Evolutionary conservation across 306 rosid species (phyloP), one percentile per base, ranked within the genome.

Genomic region (Dryas drummondii): DNA sequence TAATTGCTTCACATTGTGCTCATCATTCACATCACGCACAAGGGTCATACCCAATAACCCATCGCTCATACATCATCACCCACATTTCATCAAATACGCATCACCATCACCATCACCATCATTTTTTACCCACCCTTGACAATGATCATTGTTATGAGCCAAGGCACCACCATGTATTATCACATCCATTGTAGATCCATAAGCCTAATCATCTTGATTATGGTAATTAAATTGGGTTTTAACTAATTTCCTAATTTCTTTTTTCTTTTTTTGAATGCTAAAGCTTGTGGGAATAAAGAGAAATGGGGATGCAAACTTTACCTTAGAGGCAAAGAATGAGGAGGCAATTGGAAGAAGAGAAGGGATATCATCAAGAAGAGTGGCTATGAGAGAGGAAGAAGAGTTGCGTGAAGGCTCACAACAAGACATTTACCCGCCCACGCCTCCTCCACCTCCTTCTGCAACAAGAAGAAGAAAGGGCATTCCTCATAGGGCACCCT

Each of bases 401-500:
- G 91, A 81, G 80, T 88, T 87, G 93, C 89, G 88, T 84, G 97
- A 88, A 88, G 89, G 91, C 53, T 84, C 91, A 81, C 92, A 87
- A 76, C 87, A 92, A 85, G 91, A 82, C 78, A 85, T 90, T 71
- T 87, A 87, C 56, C 91, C 88, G 44, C 62, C 88, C 86, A 92
- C 93, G 76, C 93, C 91, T 78, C 80, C 91, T 73, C 92, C 92
- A 69, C 96, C 90, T 79, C 55, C 97, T 82, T 89, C 97, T 51
- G 84, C 78, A 32, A 78, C 91, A 82, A 89, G 98, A 54, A 91
- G 98, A 88, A 94, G 98, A 76, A 94, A 94, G 88, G 98, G 98
- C 71, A 90, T 91, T 78, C 98, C 98, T 78, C 97, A 82, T 53
- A 87, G 98, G 74, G 98, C 98, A 66, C 98, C 98, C 67, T 88